Evolutionary conservation across 2,329 filamentous ascomycete species (phyloP), one percentile per base, ranked within the genome.

Genomic region (Hymenoscyphus occultus): DNA sequence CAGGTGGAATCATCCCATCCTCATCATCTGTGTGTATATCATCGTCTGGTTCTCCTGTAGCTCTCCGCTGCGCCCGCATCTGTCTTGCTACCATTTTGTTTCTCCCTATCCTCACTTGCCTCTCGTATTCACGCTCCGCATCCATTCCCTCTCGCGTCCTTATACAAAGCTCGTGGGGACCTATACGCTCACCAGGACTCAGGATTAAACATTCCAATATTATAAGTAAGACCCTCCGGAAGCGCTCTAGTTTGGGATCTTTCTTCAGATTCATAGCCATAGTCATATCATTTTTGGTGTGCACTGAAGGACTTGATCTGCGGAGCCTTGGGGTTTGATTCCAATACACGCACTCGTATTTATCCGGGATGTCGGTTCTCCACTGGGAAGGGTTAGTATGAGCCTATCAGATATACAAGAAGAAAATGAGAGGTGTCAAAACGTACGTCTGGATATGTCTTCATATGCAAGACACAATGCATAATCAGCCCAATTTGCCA

Each of bases 401-500:
- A n/a, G 10, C 14, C 10, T 5, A 13, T n/a, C 40, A 42, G n/a
- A 13, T 5, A 42, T 14, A 42, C 42, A 19, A 9, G 14, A 48
- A n/a, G 5, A 48, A 5, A 6, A 5, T 10, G 3, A 19, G 16
- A 48, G 10, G 9, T 19, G 16, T 5, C 2, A 7, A 7, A 9
- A 1, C 2, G n/a, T 19, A 48, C 42, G 16, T 58, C 35, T 58
- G 56, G 56, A 35, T n/a, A 39, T n/a, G 10, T 19, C 32, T 19
- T 35, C 16, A 9, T 39, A 19, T 58, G 64, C 39, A 61, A 56
- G 1, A 66, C 13, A 35, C 59, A 67, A 22, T 58, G 48, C 62
- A 67, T 62, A 14, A 67, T 64, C 35, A 67, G 16, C 12, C 65
- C 65, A 39, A 64, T 60, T 32, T 64, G 60, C 65, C 65, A 67